These are phyloP conservation scores for Ceriops zippeliana DNA, from an alignment of 345 rosid genomes.

Conservation along the genomic window DNA sequence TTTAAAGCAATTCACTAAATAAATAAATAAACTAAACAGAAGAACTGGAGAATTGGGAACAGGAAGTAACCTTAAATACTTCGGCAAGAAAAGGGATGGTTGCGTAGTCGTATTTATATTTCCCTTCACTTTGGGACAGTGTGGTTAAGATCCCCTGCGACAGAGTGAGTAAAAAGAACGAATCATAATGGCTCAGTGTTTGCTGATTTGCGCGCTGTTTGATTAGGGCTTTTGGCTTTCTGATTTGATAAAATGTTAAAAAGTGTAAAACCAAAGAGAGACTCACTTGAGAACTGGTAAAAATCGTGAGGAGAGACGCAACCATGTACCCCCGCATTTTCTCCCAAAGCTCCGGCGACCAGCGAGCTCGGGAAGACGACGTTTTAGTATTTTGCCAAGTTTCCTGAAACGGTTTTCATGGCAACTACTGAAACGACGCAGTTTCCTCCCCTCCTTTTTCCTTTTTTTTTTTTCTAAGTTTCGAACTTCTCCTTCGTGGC, in stretches of 20 bases:
- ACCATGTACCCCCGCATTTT: conserved; percentile 52
- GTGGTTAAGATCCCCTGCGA: conserved; percentile 85
- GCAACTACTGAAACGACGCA: no score
- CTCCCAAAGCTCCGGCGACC: conserved; percentile 1
- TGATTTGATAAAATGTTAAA: not conserved
- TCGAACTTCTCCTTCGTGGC: no score
- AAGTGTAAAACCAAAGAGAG: not conserved
- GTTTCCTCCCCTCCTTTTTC: no score
- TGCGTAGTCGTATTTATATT: conserved; percentile 80
- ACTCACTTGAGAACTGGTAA: conserved; percentile 55
- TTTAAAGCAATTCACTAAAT: no score
- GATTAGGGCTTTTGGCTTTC: not conserved
- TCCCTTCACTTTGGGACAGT: conserved; percentile 78
- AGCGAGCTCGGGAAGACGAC: not conserved
- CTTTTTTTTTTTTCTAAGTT: no score
- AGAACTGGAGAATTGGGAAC: not conserved
- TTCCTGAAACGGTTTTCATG: not conserved
- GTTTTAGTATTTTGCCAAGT: no score
- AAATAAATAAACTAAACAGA: no score
- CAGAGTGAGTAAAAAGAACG: not conserved
- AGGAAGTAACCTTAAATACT: conserved; percentile 67
- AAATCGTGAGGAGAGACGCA: conserved; percentile 45
- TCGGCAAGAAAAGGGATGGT: conserved; percentile 96
- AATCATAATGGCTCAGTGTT: no score
- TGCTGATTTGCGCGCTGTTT: not conserved